A percentile compares a stretch with the other conserved stretches of the same genome.
These are phyloP conservation scores for Ustilago shanxiensis DNA, from an alignment of 1,284 basidiomycete species.

Conservation along the genomic window DNA sequence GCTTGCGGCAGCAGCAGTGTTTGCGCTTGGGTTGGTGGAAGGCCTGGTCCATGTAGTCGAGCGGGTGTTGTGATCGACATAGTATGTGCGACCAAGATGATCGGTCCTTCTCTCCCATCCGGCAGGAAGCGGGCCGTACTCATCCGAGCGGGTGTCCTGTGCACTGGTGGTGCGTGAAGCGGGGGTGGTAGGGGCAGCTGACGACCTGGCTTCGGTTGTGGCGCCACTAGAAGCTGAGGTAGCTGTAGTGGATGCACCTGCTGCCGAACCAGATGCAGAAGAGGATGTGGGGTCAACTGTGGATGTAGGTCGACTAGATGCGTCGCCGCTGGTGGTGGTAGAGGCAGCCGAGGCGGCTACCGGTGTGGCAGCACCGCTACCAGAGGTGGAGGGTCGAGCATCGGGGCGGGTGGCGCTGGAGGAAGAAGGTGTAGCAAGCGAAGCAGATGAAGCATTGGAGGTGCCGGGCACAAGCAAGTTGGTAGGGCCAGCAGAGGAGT, in stretches of 20 bases:
- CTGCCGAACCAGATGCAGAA: constrained; percentile 17
- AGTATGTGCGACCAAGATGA: constrained; percentile 87
- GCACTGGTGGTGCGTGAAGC: constrained; percentile 29
- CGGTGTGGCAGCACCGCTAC: constrained; percentile 34
- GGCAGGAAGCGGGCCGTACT: constrained; percentile 75
- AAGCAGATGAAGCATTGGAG: constrained; percentile 58
- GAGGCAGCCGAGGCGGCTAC: constrained; percentile 28
- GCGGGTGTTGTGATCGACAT: constrained; percentile 82
- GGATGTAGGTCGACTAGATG: constrained; percentile 41
- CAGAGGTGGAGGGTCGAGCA: constrained; percentile 34
- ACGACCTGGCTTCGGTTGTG: constrained; percentile 25
- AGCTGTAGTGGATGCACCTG: constrained; percentile 19
- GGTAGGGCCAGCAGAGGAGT: constrained; percentile 55
- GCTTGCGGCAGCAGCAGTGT: constrained; percentile 56
- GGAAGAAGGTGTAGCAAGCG: constrained; percentile 46
- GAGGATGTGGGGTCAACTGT: constrained; percentile 32
- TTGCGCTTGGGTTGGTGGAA: constrained; percentile 56
- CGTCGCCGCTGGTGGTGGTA: constrained; percentile 28
- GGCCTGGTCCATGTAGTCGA: constrained; percentile 89
- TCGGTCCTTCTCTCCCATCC: constrained; percentile 96
- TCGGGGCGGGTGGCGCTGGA: constrained; percentile 31
- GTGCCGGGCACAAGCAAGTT: constrained; percentile 49
- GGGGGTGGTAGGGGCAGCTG: constrained; percentile 22
- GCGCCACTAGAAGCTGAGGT: constrained; percentile 13
- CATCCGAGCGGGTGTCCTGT: constrained; percentile 57